Percentiles rank a stretch among this genome's conserved stretches.
Conservation (phyloP, 164 flowering plant species). For the Chimonanthus praecox region DNA sequence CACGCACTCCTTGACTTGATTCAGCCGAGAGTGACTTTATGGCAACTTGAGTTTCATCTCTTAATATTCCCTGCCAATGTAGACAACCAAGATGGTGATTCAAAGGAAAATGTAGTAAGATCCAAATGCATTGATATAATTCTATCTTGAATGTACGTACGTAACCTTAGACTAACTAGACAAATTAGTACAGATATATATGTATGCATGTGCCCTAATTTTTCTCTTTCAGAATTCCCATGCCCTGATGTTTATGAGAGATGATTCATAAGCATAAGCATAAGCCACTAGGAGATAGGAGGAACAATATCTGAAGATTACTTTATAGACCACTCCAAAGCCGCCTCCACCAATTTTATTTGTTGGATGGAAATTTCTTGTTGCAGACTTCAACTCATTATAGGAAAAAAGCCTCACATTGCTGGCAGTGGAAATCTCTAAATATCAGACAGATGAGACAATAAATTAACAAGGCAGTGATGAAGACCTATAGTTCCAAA, state of each 20-base stretch:
- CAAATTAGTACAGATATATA: not conserved
- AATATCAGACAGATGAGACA: not conserved
- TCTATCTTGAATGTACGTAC: not conserved
- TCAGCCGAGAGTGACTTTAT: constrained; percentile 69
- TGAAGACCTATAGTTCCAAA: not conserved
- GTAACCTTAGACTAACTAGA: not conserved
- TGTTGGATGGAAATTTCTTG: constrained; percentile 49
- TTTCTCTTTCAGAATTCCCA: no score
- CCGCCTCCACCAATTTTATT: constrained; percentile 74
- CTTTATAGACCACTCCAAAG: constrained; percentile 80
- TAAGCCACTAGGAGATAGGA: not conserved
- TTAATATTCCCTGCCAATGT: constrained; percentile 59
- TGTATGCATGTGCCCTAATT: not conserved
- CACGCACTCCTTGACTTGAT: constrained; percentile 68
- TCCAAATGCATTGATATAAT: no score
- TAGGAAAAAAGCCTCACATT: constrained; percentile 43
- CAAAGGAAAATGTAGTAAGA: not conserved
- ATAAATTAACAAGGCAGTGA: not conserved
- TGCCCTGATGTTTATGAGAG: not conserved
- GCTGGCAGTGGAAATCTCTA: constrained; percentile 14
- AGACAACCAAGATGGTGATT: constrained; percentile 2
- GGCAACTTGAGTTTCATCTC: constrained; percentile 63
- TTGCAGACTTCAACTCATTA: constrained; percentile 61
- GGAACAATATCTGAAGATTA: constrained; percentile 18
- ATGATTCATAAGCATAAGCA: not conserved